Evolutionary conservation across 768 basidiomycete genomes (phyloP), one percentile per base, ranked within the genome.

Genomic region (Psilocybe subaeruginosa): DNA sequence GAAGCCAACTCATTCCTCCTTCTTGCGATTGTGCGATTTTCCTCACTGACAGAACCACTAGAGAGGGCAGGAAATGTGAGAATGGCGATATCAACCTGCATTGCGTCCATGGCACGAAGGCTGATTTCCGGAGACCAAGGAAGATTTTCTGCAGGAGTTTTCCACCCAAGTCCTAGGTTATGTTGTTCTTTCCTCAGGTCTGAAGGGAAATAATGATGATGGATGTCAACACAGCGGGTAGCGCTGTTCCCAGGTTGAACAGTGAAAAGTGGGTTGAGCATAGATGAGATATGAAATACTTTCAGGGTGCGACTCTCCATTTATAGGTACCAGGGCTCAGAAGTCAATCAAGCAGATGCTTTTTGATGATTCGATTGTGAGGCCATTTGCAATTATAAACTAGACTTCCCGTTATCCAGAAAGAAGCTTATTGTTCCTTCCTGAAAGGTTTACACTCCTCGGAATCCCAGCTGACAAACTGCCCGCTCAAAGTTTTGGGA

Each of bases 401-500:
- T 51, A 16, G 17, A 51, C 50, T 51, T 51, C 30, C 37, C 37
- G 37, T 8, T 14, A 39, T 39, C 41, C 33, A 41, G n/a, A 12
- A 35, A 63, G 56, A 23, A 29, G 39, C 31, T 35, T 48, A 52
- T 59, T 64, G 55, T 43, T 70, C 64, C 59, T 68, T 73, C 64
- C 82, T 77, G 72, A 85, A 90, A 8, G 80, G 76, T 69, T 76
- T 79, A 73, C 90, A 91, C 63, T 85, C 85, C 27, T 88, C 86
- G 23, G 84, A 82, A 68, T 92, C 84, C 92, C 94, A 97, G 68
- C 80, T 86, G 57, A 96, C 77, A 69, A 95, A 98, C 67, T 86
- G 76, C 23, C 95, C 95, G 56, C 81, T 90, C 45, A 93, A 71
- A 3, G 78, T 73, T 65, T 80, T 78, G 4, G 87, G 79, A 3